A percentile compares a stretch with the other conserved stretches of the same genome.
Conservation (phyloP, 2,329 filamentous ascomycete genomes). For the Fusarium napiforme region DNA sequence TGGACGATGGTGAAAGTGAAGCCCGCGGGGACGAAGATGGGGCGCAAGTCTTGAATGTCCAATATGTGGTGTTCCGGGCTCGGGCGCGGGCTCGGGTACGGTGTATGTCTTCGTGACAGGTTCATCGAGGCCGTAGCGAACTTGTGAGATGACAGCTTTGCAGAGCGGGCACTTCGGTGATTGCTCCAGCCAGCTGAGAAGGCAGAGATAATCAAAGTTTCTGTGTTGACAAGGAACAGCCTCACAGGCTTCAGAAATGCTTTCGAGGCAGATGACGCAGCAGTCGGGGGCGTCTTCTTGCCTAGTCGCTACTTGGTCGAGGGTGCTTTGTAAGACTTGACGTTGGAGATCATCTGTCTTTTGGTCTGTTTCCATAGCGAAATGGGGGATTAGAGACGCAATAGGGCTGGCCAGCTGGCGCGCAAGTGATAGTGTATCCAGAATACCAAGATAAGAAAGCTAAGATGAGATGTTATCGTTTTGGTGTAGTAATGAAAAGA, state of each 20-base stretch:
- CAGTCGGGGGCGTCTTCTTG: conserved; percentile 50
- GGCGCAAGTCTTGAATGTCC: conserved; percentile 10
- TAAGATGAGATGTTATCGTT: background rate
- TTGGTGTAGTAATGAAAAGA: background rate
- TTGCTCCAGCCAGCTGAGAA: conserved; percentile 83
- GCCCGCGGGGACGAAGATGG: background rate
- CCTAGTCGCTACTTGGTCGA: conserved; percentile 53
- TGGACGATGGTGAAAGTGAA: conserved; percentile 13
- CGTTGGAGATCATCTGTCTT: conserved; percentile 50
- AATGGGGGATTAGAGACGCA: too few species aligned
- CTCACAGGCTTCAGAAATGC: conserved; percentile 76
- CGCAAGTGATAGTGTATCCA: background rate
- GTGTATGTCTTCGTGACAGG: conserved; percentile 62
- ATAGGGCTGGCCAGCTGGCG: background rate
- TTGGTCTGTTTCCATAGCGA: conserved; percentile 42
- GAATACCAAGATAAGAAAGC: background rate
- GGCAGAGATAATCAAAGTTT: conserved; percentile 87
- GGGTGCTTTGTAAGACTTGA: conserved; percentile 57
- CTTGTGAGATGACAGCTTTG: conserved; percentile 64
- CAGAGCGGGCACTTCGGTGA: conserved; percentile 83
- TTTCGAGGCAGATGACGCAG: conserved; percentile 90
- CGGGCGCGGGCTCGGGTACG: conserved; percentile 58
- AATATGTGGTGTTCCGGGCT: background rate
- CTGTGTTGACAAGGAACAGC: conserved; percentile 81
- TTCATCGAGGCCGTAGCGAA: conserved; percentile 71